Conservation (phyloP, 768 basidiomycete genomes). For the Tulasnella sp. region DNA sequence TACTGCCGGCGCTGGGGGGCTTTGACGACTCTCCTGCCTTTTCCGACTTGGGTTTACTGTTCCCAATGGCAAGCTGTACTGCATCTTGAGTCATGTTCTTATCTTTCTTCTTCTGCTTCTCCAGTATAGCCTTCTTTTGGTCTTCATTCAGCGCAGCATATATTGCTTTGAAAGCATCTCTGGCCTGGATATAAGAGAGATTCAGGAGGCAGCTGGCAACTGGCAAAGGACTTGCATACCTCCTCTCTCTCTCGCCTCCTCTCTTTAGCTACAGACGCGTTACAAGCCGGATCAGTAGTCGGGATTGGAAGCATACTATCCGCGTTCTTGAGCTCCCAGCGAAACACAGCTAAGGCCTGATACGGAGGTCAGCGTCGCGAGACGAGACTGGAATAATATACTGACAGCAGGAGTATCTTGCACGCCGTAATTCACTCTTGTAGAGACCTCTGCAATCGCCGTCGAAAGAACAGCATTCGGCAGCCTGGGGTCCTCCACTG, state of each 20-base stretch:
- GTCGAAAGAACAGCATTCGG: conserved; percentile 44
- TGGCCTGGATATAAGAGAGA: conserved; percentile 37
- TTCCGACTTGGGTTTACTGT: no score
- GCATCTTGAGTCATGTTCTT: background rate
- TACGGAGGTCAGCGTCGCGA: conserved; percentile 20
- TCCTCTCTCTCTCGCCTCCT: conserved; percentile 38
- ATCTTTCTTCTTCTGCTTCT: conserved; percentile 19
- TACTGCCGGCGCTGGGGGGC: background rate
- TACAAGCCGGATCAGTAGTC: conserved; percentile 4
- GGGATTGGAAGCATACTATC: conserved; percentile 22
- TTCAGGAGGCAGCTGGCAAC: background rate
- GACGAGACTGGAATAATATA: conserved; percentile 13
- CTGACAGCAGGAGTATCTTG: conserved; percentile 33
- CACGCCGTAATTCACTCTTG: conserved; percentile 72
- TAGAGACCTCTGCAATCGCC: conserved; percentile 50
- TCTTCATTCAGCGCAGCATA: conserved; percentile 49
- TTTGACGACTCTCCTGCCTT: no score
- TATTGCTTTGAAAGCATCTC: conserved; percentile 39
- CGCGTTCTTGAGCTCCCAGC: conserved; percentile 69
- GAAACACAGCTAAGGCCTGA: conserved; percentile 57
- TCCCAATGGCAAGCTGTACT: no score
- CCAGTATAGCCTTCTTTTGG: conserved; percentile 17
- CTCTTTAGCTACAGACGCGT: background rate
- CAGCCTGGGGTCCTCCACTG: conserved; percentile 30
- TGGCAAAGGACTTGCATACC: conserved; percentile 37